Evolutionary conservation across 768 basidiomycete genomes (phyloP), one percentile per base, ranked within the genome.

Genomic region (Coprinopsis sp.): DNA sequence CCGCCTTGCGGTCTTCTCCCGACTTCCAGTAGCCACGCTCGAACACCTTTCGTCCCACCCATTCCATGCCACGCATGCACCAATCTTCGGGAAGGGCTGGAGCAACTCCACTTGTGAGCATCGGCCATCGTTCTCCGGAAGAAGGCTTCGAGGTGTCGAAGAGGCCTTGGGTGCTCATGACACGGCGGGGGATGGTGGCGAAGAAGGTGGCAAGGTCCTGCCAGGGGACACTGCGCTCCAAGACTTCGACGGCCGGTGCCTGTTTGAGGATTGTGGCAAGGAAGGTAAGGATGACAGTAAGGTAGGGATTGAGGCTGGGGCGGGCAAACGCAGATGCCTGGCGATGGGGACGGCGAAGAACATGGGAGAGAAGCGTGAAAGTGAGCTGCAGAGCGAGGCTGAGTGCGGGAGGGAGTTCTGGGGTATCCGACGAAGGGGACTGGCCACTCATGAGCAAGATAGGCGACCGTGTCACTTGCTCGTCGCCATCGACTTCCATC

Each of bases 31-130:
- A 98, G 0, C 94, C 95, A 31, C 90, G 81, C 62, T 95, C 92
- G 60, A 87, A 98, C 13, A 97, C 83, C 51, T 81, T 80, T 49
- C 91, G 75, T 5, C 90, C 87, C 3, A 91, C 85, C 96, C 96
- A 99, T 55, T 93, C 93, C 84, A 94, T 91, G 1, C 96, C 96
- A 25, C 96, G 78, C 54, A 97, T 61, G 57, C 87, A 89, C 92
- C 94, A 97, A 58, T 98, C 96, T 64, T 99, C 96, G 0, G 88
- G 77, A 2, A 98, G 68, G 0, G 90, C 83, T 0, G 83, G 82
- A 18, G 77, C 67, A 51, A 80, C 84, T 12, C 79, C 79, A 36
- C 72, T 80, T 0, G 85, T 87, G 25, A 89, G 71, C 70, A 93
- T 80, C 19, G 68, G 61, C 72, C 82, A 81, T 29, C 77, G 74